These are phyloP conservation scores for Solanum hybrid DNA, from an alignment of 305 asterid genomes.

Conservation along the genomic window DNA sequence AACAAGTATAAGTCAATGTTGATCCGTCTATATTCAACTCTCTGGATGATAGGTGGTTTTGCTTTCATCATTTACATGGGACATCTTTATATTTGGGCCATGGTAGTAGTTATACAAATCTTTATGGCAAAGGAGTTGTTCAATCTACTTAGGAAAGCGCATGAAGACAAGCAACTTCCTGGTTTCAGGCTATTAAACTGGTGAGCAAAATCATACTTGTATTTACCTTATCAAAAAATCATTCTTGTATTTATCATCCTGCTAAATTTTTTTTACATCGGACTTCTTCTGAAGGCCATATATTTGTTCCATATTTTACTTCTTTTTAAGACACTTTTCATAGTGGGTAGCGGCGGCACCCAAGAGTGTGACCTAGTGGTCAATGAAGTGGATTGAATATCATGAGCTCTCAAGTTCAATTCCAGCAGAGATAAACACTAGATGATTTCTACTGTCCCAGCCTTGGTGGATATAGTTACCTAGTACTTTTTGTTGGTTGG, in stretches of 20 bases:
- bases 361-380: background rate
- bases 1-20: slow-evolving; percentile 91
- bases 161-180: slow-evolving; percentile 73
- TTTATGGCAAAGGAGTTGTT: slow-evolving; percentile 82
- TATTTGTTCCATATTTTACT: background rate
- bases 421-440: background rate
- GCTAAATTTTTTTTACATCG: background rate
- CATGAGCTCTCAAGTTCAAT: background rate
- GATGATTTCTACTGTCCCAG: background rate
- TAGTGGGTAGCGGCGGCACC: background rate
- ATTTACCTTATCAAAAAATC: background rate
- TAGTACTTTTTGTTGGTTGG: background rate
- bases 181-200: slow-evolving; percentile 86
- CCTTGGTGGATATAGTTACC: background rate
- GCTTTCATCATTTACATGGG: slow-evolving; percentile 74
- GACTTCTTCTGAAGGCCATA: background rate
- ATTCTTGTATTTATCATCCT: background rate
- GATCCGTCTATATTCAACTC: slow-evolving; percentile 65
- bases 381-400: background rate
- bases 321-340: background rate
- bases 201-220: slow-evolving; percentile 21
- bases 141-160: slow-evolving; percentile 65
- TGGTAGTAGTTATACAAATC: slow-evolving; percentile 83
- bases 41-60: slow-evolving; percentile 97
- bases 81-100: slow-evolving; percentile 88